A percentile compares a stretch with the other conserved stretches of the same genome.
Conservation (phyloP, 306 rosid genomes). For the Vigna radiata region DNA sequence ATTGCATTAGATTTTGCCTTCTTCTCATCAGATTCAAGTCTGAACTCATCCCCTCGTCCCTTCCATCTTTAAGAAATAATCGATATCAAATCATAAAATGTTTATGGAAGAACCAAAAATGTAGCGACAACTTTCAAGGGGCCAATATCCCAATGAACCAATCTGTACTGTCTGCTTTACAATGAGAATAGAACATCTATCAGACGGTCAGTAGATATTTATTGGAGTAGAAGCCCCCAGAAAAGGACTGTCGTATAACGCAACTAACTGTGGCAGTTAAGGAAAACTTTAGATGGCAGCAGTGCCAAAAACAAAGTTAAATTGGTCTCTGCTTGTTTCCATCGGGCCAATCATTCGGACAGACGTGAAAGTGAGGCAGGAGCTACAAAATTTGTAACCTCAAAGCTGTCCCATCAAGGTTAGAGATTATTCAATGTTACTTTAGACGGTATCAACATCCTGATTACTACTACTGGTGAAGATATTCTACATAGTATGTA, state of each 20-base stretch:
- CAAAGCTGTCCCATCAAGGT: constrained; percentile 5
- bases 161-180: not conserved
- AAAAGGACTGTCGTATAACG: not conserved
- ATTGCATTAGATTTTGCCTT: constrained; percentile 7
- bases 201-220: not conserved
- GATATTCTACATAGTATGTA: not conserved
- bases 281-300: not conserved
- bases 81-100: not conserved
- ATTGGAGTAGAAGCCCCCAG: constrained; percentile 2
- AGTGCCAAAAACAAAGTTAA: not conserved
- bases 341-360: not conserved
- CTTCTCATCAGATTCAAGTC: not conserved
- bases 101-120: not conserved
- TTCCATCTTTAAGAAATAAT: not conserved
- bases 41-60: not conserved
- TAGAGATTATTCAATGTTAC: constrained; percentile 1
- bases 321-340: not conserved
- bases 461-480: not conserved
- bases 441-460: constrained; percentile 14
- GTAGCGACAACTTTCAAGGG: not conserved
- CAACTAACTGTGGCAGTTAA: not conserved
- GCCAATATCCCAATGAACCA: not conserved
- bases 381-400: constrained; percentile 15
- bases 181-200: not conserved
- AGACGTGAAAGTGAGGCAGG: not conserved